A percentile compares a stretch with the other conserved stretches of the same genome.
These are phyloP conservation scores for Eutrema heterophyllum DNA, from an alignment of 345 rosid species.

Conservation along the genomic window DNA sequence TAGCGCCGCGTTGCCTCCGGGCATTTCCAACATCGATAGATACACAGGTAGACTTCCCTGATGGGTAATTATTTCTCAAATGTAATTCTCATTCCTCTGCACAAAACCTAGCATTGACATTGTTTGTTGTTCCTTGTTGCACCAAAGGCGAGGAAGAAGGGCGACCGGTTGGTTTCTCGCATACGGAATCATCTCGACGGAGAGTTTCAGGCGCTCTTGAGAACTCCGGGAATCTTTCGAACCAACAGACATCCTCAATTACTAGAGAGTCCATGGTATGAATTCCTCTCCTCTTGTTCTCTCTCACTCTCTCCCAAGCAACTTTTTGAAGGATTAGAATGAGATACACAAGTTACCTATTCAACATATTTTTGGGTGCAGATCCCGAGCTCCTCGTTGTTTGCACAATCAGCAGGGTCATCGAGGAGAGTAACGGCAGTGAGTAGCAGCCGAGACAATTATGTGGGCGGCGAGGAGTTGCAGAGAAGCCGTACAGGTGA, in stretches of 20 bases:
- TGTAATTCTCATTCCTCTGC: background rate
- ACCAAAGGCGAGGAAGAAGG: conserved; percentile 53
- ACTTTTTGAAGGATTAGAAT: background rate
- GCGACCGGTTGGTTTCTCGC: conserved; percentile 39
- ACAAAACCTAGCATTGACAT: conserved; percentile 1
- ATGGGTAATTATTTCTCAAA: background rate
- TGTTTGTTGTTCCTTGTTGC: conserved; percentile 11
- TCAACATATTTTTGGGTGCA: conserved; percentile 15
- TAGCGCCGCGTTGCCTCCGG: conserved; percentile 58
- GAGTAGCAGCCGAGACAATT: conserved; percentile 47
- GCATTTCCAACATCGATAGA: conserved; percentile 47
- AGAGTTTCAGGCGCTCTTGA: conserved; percentile 59
- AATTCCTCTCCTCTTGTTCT: background rate
- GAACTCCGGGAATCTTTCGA: conserved; percentile 52
- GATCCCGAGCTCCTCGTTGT: conserved; percentile 50
- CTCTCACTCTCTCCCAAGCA: background rate
- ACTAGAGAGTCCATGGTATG: conserved; percentile 37
- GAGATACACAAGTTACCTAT: too few species aligned
- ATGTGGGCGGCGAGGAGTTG: conserved; percentile 49
- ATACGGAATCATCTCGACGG: conserved; percentile 56
- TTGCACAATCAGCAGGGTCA: conserved; percentile 57
- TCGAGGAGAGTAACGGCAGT: conserved; percentile 49
- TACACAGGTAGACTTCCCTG: conserved; percentile 40
- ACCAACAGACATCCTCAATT: conserved; percentile 58
- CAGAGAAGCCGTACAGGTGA: conserved; percentile 46